Evolutionary conservation across 306 rosid species (phyloP).

Genomic region (Begonia loranthoides): DNA sequence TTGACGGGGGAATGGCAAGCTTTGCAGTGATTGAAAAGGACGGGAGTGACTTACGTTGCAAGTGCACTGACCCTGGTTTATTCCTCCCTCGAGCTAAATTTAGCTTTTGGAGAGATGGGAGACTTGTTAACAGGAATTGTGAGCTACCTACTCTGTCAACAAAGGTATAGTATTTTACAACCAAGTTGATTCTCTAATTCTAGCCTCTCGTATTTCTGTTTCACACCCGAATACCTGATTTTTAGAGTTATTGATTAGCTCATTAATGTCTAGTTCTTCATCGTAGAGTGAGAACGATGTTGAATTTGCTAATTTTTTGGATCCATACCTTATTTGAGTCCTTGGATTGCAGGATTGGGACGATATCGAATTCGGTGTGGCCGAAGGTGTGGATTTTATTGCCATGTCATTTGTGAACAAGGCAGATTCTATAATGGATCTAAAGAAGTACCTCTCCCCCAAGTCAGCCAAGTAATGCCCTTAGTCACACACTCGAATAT

Average conservation of each 20-base stretch:
- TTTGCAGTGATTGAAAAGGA: conserved; percentile 55
- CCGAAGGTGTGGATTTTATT: conserved; percentile 60
- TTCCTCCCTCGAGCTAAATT: conserved; percentile 74
- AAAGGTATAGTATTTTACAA: conserved; percentile 24
- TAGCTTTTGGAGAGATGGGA: conserved; percentile 84
- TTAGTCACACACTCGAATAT: conserved; percentile 2
- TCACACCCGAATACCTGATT: background rate
- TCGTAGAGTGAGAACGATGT: too few species aligned
- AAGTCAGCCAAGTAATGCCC: conserved; percentile 55
- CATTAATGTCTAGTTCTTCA: too few species aligned
- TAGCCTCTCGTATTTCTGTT: too few species aligned
- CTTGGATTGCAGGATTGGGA: conserved; percentile 63
- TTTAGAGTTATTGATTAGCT: too few species aligned
- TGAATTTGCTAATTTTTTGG: background rate
- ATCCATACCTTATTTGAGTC: too few species aligned
- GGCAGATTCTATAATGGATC: conserved; percentile 43
- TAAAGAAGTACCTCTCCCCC: conserved; percentile 49
- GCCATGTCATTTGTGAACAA: conserved; percentile 74
- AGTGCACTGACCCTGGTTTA: conserved; percentile 74
- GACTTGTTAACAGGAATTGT: conserved; percentile 50
- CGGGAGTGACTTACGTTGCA: conserved; percentile 53
- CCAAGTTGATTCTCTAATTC: background rate
- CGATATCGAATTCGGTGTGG: conserved; percentile 64
- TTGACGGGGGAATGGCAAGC: conserved; percentile 88
- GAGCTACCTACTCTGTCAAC: conserved; percentile 59